These are phyloP conservation scores for Metschnikowia gelsemii DNA, from an alignment of 805 yeast genomes.

Conservation along the genomic window DNA sequence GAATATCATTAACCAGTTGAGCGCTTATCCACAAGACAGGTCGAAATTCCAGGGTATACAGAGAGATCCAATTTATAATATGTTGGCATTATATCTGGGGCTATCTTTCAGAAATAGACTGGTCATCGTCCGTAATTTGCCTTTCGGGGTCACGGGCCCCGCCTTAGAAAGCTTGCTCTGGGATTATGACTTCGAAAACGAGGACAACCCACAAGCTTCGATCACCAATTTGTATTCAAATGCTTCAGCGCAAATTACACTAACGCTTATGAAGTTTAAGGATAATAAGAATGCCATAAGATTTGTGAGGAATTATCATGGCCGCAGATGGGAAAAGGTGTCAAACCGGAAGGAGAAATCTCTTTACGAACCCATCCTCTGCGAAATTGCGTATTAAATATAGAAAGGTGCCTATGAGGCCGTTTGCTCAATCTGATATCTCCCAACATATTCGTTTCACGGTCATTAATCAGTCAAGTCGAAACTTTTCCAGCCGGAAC, in stretches of 20 bases:
- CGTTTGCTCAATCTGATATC: background rate
- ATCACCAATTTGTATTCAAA: conserved; percentile 28
- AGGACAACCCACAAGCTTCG: conserved; percentile 19
- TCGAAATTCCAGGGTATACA: conserved; percentile 7
- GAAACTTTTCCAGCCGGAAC: conserved; percentile 12
- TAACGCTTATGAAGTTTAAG: conserved; percentile 44
- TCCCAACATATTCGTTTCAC: background rate
- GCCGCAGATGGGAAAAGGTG: conserved; percentile 40
- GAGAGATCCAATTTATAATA: conserved; percentile 18
- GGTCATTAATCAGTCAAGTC: conserved; percentile 1
- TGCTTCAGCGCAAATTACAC: conserved; percentile 27
- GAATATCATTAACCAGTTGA: conserved; percentile 4
- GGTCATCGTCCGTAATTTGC: conserved; percentile 48
- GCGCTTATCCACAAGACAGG: conserved; percentile 6
- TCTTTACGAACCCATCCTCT: conserved; percentile 37
- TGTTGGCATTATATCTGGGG: conserved; percentile 22
- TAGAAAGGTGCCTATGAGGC: background rate
- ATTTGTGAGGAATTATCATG: conserved; percentile 55
- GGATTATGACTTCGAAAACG: conserved; percentile 47
- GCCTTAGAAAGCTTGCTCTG: conserved; percentile 44
- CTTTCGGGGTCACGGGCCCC: conserved; percentile 39
- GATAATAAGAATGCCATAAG: conserved; percentile 46
- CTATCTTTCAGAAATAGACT: conserved; percentile 22
- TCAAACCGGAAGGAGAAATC: conserved; percentile 27
- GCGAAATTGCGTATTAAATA: conserved; percentile 33